Evolutionary conservation across 148 eudicot genomes (phyloP), one percentile per base, ranked within the genome.

Genomic region (Fallopia convolvulus): DNA sequence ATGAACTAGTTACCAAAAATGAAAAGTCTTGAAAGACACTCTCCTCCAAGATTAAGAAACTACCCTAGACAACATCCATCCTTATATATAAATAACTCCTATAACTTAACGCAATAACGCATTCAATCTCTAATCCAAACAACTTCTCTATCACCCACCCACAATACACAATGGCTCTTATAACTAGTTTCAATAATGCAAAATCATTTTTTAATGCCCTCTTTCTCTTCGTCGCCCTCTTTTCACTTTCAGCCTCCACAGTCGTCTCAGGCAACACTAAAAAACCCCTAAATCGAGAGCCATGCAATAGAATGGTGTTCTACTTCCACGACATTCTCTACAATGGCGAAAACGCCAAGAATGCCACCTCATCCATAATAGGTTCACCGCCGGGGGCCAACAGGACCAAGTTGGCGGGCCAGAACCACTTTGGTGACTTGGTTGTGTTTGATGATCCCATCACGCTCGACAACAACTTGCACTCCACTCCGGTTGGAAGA

Each of bases 361-460:
- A 88, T 30, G 89, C 97, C 13, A 89, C 93, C 0, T 66, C 93
- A 14, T 87, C 92, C 61, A 89, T 87, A 0, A 84, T 89, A 8
- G 91, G 85, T 0, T 74, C 89, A 9, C 92, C 92, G 0, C 72
- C 82, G 0, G 81, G 90, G 90, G 90, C 80, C 6, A 89, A 88
- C 85, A 56, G 5, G 61, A 87, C 90, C 10, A 78, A 52, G 12
- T 6, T 84, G 40, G 85, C 89, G 0, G 77, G 52, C 4, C 78
- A 74, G 20, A 78, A 36, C 79, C 85, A 87, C 74, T 91, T 87
- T n/a, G 93, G 97, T 0, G 77, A 85, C 79, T 6, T 91, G 26
- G 88, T 87, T 0, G 87, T 91, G 21, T 91, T 91, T 75, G 89
- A 91, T 21, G 93, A 91, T 74, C 97, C 97, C 5, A 85, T 91